phyloP scores from a whole-genome alignment of 768 basidiomycete genomes.

The Russula virescens region DNA sequence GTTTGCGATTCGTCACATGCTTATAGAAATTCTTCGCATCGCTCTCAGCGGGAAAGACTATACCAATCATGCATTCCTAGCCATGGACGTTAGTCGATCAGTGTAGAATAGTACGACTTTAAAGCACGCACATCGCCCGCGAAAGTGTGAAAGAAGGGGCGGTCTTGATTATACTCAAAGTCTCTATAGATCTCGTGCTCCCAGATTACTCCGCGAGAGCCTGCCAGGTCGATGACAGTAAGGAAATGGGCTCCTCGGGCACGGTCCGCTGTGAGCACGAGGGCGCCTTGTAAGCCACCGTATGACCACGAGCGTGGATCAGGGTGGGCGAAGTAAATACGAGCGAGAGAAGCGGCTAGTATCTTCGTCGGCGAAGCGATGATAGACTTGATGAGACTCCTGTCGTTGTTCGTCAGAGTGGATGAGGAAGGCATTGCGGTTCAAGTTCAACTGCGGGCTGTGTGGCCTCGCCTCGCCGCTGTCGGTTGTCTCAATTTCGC shows the following conservation, averaged over 20 bases:
- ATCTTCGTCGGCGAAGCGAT: slow-evolving; percentile 62
- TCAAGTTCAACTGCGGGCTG: not conserved
- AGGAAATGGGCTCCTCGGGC: slow-evolving; percentile 53
- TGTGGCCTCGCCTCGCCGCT: too few species aligned
- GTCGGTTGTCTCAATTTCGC: too few species aligned
- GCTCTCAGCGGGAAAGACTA: slow-evolving; percentile 81
- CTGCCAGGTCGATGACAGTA: slow-evolving; percentile 76
- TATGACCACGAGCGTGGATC: slow-evolving; percentile 77
- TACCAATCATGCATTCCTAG: slow-evolving; percentile 85
- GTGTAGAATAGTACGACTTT: not conserved
- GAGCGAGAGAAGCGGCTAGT: slow-evolving; percentile 68
- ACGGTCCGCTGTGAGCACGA: slow-evolving; percentile 65
- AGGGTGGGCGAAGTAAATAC: slow-evolving; percentile 88
- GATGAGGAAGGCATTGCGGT: slow-evolving; percentile 67
- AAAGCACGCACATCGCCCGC: slow-evolving; percentile 75
- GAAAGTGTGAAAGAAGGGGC: slow-evolving; percentile 90
- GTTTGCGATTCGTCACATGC: slow-evolving; percentile 69
- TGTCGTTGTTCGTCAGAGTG: slow-evolving; percentile 69
- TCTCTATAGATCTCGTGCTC: slow-evolving; percentile 84
- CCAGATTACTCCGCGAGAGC: slow-evolving; percentile 90
- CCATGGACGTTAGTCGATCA: not conserved
- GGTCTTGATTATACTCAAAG: slow-evolving; percentile 75
- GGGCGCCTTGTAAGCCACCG: slow-evolving; percentile 78
- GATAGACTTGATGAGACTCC: slow-evolving; percentile 62
- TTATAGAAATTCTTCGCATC: slow-evolving; percentile 86